Percentiles rank a stretch among this genome's conserved stretches.
Evolutionary conservation across 139 green algal genomes (phyloP).

Genomic region (Tetratostichococcus sp.): DNA sequence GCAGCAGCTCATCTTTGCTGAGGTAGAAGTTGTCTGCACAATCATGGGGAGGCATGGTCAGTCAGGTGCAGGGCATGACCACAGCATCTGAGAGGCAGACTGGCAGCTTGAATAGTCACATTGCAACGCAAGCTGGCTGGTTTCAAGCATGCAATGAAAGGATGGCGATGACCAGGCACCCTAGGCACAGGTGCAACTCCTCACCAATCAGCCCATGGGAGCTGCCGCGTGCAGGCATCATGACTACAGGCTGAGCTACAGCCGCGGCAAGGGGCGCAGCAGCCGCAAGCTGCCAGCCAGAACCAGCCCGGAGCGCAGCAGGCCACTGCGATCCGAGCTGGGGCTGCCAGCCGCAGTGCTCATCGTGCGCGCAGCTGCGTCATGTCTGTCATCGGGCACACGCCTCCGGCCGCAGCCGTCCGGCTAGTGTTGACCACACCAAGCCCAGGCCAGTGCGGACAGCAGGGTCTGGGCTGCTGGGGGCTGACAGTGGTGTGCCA

Average conservation of each 20-base stretch:
- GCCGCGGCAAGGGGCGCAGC: no score
- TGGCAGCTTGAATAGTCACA: no score
- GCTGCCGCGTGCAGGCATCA: neutral
- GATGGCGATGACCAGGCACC: no score
- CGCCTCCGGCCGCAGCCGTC: no score
- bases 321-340: neutral
- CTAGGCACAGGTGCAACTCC: neutral
- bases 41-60: neutral
- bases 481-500: no score
- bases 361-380: neutral
- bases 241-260: neutral
- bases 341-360: neutral
- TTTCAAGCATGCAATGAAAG: no score
- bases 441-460: no score
- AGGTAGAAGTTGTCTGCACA: conserved; percentile 84
- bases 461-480: no score
- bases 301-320: neutral
- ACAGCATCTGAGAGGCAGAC: no score
- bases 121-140: no score
- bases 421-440: no score
- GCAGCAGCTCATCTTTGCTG: conserved; percentile 57
- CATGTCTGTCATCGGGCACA: neutral
- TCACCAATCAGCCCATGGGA: neutral
- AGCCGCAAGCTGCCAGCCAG: neutral
- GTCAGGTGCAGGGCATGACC: neutral